Evolutionary conservation across 352 stramenopile genomes (phyloP).

Genomic region (Phytophthora citrophthora): DNA sequence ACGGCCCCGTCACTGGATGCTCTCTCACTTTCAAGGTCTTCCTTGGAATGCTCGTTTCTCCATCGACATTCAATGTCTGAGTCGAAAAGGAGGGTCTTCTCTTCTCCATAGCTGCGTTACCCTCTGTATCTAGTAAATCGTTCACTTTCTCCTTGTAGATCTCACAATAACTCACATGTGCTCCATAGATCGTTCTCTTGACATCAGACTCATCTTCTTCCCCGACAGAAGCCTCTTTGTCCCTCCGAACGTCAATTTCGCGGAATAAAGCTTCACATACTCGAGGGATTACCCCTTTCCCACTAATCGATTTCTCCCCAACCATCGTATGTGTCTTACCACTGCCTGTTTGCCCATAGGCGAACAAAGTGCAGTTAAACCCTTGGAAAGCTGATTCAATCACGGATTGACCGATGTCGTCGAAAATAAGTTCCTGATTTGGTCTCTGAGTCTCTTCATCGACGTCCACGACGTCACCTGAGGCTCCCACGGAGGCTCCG

Average conservation of each 20-base stretch:
- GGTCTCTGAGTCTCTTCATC: constrained; percentile 50
- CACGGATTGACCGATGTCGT: constrained; percentile 74
- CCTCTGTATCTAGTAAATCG: constrained; percentile 67
- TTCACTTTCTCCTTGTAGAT: constrained; percentile 92
- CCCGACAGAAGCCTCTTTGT: constrained; percentile 27
- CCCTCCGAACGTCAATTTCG: constrained; percentile 59
- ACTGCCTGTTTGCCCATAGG: constrained; percentile 83
- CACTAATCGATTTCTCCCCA: constrained; percentile 58
- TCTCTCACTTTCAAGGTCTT: constrained; percentile 76
- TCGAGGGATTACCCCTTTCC: constrained; percentile 79
- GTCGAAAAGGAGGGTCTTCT: constrained; percentile 35
- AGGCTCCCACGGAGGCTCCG: constrained; percentile 36
- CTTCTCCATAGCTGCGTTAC: constrained; percentile 18
- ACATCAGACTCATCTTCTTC: constrained; percentile 10
- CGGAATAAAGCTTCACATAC: constrained; percentile 83
- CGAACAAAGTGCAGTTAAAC: constrained; percentile 87
- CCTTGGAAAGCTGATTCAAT: constrained; percentile 79
- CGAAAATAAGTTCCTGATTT: constrained; percentile 81
- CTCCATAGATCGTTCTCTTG: constrained; percentile 54
- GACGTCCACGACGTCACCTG: constrained; percentile 31
- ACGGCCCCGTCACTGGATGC: constrained; percentile 83
- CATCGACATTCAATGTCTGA: constrained; percentile 13
- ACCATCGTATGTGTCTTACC: constrained; percentile 90
- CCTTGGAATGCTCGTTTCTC: constrained; percentile 9
- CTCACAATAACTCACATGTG: constrained; percentile 78